Base-by-base conservation (phyloP, 352 stramenopile genomes). In the Phytophthora meadii region DNA sequence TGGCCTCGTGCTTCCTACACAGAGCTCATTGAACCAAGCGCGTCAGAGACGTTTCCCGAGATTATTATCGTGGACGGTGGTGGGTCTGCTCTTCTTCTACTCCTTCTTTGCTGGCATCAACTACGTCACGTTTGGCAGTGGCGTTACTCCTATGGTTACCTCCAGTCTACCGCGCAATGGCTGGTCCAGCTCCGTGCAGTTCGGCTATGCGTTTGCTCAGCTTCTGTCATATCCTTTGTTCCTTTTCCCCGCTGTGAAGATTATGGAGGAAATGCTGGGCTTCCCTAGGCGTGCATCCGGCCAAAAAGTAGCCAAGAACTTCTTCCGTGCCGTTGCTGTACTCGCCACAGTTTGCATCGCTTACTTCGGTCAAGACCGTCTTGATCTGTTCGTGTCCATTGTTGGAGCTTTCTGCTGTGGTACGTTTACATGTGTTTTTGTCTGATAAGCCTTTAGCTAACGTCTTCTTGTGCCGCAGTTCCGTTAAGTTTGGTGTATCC, bases 341-440 rank as follows among this genome's bases (percentile, higher is more conserved):
- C 51, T 92, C 28, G 80, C 67, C 8, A 93, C 84, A 1, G 66
- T 93, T 28, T 73, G 66, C 14, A 76, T 94, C 45, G 84, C 86
- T 17, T 92, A 94, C 68, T 92, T 91, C 65, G 86, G 86, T 17
- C 84, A 93, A 55, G 56, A 72, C 25, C 81, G 71, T 25, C 75
- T 94, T n/a, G 86, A 94, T 41, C 72, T 93, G 22, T 94, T 94
- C 52, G 86, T 94, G 7, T 92, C 86, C 40, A 88, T 94, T 49
- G 84, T 94, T 17, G 86, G 86, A 24, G 86, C 84, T 19, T 92
- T 91, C 50, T 94, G 86, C 64, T 94, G 86, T 53, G 86, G 85
- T 93, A 68, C 28, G 81, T 82, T 14, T 25, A 25, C 34, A 1
- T 51, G 17, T 36, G 25, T 17, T 1, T 27, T 28, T 60, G 39